These are phyloP conservation scores for Globisporangium paroecandrum DNA, from an alignment of 352 stramenopile species.

Conservation along the genomic window DNA sequence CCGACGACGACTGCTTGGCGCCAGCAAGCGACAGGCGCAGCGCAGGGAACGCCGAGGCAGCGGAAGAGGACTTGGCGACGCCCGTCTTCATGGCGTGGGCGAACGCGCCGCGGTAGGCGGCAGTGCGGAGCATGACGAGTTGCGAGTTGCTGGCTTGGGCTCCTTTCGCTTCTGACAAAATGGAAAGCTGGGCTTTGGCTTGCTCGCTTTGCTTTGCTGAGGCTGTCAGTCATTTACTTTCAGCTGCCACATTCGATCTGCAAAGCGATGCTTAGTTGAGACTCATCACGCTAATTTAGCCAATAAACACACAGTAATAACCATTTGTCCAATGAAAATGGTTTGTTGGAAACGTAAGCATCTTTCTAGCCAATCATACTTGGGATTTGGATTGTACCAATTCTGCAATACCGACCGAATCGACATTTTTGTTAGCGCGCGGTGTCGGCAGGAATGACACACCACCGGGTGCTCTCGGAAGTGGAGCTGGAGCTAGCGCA, in stretches of 20 bases:
- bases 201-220: background rate
- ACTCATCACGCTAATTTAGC: background rate
- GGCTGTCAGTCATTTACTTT: background rate
- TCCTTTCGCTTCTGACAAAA: background rate
- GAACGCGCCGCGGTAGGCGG: slow-evolving; percentile 13
- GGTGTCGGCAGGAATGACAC: background rate
- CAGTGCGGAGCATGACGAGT: slow-evolving; percentile 13
- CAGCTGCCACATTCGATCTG: background rate
- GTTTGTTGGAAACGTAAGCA: background rate
- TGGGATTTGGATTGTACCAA: background rate
- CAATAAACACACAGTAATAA: background rate
- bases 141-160: background rate
- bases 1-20: slow-evolving; percentile 3
- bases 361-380: background rate
- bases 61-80: background rate
- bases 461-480: slow-evolving; percentile 4
- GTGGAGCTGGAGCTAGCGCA: slow-evolving; percentile 8
- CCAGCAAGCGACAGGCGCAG: slow-evolving; percentile 15
- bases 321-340: background rate
- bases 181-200: background rate
- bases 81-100: slow-evolving; percentile 8
- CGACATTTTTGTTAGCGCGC: background rate
- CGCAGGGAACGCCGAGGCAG: slow-evolving; percentile 9
- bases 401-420: background rate
- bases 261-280: background rate